Evolutionary conservation across 805 yeast species (phyloP), one percentile per base, ranked within the genome.

Genomic region (Yamadazyma olivae): DNA sequence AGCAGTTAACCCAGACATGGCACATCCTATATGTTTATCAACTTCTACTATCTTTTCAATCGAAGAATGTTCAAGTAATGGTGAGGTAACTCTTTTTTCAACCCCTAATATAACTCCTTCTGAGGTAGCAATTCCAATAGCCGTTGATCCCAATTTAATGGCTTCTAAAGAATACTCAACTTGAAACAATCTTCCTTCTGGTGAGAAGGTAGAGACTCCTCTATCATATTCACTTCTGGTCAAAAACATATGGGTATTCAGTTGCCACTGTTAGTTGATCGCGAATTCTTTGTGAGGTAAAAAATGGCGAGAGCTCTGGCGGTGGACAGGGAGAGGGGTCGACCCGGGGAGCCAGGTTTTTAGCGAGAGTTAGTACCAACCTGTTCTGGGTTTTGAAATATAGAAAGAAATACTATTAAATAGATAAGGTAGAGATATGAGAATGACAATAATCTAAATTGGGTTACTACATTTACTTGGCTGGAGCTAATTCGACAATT

Each of bases 181-280:
- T 67, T 93, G 99, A 69, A 93, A 93, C 43, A 93, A 70, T 58
- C 99, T 84, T 17, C 99, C 99, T 61, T 95, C 99, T 17, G 99
- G 99, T 1, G 98, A 90, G 62, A 95, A 93, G 6, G 99, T 95
- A 55, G 95, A 84, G 33, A 93, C 99, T 45, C 99, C 99, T 63
- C 99, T 84, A 60, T 93, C 99, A 63, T 93, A 93, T 72, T 93
- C 99, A 67, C 95, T 85, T 81, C 99, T 84, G n/a, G 99, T 93
- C 49, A 93, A 76, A 67, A 93, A 93, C 99, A 93, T 93, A n/a
- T n/a, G n/a, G n/a, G n/a, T 12, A 12, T 21, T 12, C 24, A 25
- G 28, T 25, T 7, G 28, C 28, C 6, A 25, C 15, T 25, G 6
- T 12, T 9, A 12, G 24, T 9, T 21, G 8, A 9, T 21, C 24